A percentile compares a stretch with the other conserved stretches of the same genome.
Conservation (phyloP, 345 rosid genomes). For the Pelargonium nanum region DNA sequence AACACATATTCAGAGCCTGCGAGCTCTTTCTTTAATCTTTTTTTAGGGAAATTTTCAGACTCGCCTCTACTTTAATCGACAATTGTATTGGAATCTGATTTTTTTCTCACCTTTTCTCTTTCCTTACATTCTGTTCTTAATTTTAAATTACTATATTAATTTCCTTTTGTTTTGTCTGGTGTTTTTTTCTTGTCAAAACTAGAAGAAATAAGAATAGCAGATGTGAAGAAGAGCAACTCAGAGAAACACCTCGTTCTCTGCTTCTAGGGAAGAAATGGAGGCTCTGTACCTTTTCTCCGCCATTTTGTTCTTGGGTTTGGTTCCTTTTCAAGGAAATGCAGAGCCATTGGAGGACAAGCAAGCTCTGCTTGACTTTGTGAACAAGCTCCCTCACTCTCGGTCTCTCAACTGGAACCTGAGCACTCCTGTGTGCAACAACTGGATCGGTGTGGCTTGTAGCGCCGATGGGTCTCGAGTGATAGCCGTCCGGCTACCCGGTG, state of each 20-base stretch:
- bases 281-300: neutral
- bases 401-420: constrained; percentile 20
- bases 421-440: constrained; percentile 20
- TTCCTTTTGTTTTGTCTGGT: neutral
- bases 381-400: constrained; percentile 14
- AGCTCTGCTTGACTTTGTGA: constrained; percentile 28
- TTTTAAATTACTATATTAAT: too few relatives aligned
- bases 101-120: neutral
- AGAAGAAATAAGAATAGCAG: neutral
- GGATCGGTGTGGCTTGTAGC: constrained; percentile 77
- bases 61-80: too few relatives aligned
- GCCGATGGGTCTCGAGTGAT: constrained; percentile 36
- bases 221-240: neutral
- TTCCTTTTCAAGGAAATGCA: constrained; percentile 6
- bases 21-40: too few relatives aligned
- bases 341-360: constrained; percentile 29
- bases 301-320: neutral
- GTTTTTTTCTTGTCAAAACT: neutral
- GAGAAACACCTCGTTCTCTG: neutral
- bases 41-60: too few relatives aligned
- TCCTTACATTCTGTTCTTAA: neutral
- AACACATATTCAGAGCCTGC: neutral
- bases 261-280: neutral
- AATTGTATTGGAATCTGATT: too few relatives aligned
- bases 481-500: constrained; percentile 70